Base-by-base conservation (phyloP, 441 rosid species). In the Populus hybrid region DNA sequence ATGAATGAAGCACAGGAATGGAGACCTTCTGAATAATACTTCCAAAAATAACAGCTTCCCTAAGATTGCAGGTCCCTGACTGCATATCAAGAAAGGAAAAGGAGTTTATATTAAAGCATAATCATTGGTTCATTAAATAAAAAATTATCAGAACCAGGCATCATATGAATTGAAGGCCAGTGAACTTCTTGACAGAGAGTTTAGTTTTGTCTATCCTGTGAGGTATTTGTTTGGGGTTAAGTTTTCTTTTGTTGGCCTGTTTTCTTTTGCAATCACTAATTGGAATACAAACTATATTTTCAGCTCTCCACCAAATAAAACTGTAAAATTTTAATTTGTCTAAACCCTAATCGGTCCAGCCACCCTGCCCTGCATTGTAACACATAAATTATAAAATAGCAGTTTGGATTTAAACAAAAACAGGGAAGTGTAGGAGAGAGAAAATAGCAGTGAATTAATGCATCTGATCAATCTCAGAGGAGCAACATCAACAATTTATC, bases 11-110 rank as follows among this genome's bases (percentile, higher is more conserved):
- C 91, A 86, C 75, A 18, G 99, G 98, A 80, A 95, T 82, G 72
- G 98, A 89, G 75, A 88, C 86, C 82, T 95, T 92, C 79, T 90
- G 86, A 67, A 93, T 85, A 80, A 95, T 76, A 78, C 98, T 93
- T 71, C 99, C 99, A 74, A 95, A n/a, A 69, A 95, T 90, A 28
- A 90, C 95, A 83, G 98, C 99, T 88, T 95, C 99, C 81, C 98
- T 87, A 42, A 93, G 89, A 84, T 35, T 91, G 88, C 98, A 93
- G 26, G 98, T 95, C 65, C 98, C 92, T 2, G 99, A 95, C 99
- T 93, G 89, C 86, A 87, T 7, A 76, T 26, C 70, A 75, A 46
- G 69, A 6, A 50, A 34, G 50, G 74, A 71, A 67, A 67, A 11
- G 32, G 32, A 57, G 8, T 18, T 68, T 26, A 7, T 2, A 30